phyloP scores from a whole-genome alignment of 129 eudicot species.

The Artemisia annua region DNA sequence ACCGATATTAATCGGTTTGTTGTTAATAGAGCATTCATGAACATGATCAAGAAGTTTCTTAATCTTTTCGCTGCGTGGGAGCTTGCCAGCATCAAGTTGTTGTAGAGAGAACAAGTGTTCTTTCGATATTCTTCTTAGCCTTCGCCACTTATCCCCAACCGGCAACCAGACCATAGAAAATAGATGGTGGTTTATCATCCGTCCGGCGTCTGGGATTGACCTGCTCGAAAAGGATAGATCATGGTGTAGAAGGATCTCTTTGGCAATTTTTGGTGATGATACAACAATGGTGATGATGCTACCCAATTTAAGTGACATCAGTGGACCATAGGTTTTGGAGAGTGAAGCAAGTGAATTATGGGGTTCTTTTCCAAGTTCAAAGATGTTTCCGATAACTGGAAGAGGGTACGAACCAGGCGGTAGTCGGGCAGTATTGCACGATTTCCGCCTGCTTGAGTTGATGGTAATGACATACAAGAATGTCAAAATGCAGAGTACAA shows the following conservation, averaged over 20 bases:
- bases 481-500: conserved; percentile 15
- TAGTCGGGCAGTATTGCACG: not conserved
- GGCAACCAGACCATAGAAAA: conserved; percentile 8
- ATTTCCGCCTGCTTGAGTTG: conserved; percentile 16
- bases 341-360: conserved; percentile 48
- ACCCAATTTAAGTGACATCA: conserved; percentile 6
- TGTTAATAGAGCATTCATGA: not conserved
- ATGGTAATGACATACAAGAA: conserved; percentile 8
- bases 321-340: conserved; percentile 39
- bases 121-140: conserved; percentile 9
- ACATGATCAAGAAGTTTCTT: not conserved
- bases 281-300: not conserved
- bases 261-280: not conserved
- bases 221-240: conserved; percentile 12
- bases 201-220: not conserved
- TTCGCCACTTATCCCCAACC: not conserved
- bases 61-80: not conserved
- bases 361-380: conserved; percentile 40
- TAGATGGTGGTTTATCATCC: conserved; percentile 1
- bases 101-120: conserved; percentile 1
- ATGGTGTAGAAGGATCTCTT: not conserved
- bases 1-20: not conserved
- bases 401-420: conserved; percentile 44
- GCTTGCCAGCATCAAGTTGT: conserved; percentile 4
- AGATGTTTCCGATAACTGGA: conserved; percentile 47